Percentiles rank a stretch among this genome's conserved stretches.
Evolutionary conservation across 2,329 filamentous ascomycete species (phyloP).

Genomic region (Erysiphe pulchra): DNA sequence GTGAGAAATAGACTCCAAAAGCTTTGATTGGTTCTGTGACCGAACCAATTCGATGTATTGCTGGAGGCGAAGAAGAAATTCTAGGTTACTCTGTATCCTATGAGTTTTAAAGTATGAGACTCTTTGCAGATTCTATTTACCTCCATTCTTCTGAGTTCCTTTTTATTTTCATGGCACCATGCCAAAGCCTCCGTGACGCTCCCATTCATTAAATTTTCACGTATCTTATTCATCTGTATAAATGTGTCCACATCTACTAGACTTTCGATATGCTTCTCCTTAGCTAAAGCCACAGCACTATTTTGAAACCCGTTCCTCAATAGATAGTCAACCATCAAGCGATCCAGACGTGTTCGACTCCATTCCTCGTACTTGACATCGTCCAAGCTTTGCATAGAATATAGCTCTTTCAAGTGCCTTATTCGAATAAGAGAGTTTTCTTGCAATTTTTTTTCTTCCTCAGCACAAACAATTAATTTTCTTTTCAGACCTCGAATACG

Average conservation of each 20-base stretch:
- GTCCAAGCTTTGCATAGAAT: constrained; percentile 52
- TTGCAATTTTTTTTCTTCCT: constrained; percentile 58
- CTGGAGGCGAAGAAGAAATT: constrained; percentile 81
- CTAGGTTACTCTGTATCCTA: constrained; percentile 41
- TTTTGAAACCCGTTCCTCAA: constrained; percentile 59
- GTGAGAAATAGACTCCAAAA: constrained; percentile 55
- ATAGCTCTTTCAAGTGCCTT: constrained; percentile 56
- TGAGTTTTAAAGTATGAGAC: constrained; percentile 1
- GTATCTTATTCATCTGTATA: constrained; percentile 53
- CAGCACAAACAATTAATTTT: constrained; percentile 52
- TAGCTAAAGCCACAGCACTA: constrained; percentile 49
- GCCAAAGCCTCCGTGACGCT: constrained; percentile 55
- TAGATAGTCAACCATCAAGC: constrained; percentile 79
- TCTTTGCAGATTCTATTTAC: constrained; percentile 19
- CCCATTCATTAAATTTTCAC: constrained; percentile 41
- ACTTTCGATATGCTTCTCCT: constrained; percentile 49
- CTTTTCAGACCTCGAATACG: constrained; percentile 71
- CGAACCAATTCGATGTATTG: constrained; percentile 85
- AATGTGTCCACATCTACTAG: constrained; percentile 82
- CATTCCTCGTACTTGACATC: constrained; percentile 88
- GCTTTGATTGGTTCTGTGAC: constrained; percentile 32
- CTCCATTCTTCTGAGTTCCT: constrained; percentile 67
- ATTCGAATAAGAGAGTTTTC: constrained; percentile 52
- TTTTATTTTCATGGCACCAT: constrained; percentile 89
- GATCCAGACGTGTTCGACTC: constrained; percentile 57